phyloP scores from a whole-genome alignment of 163 green algal species.

The Prototheca stagnorum region DNA sequence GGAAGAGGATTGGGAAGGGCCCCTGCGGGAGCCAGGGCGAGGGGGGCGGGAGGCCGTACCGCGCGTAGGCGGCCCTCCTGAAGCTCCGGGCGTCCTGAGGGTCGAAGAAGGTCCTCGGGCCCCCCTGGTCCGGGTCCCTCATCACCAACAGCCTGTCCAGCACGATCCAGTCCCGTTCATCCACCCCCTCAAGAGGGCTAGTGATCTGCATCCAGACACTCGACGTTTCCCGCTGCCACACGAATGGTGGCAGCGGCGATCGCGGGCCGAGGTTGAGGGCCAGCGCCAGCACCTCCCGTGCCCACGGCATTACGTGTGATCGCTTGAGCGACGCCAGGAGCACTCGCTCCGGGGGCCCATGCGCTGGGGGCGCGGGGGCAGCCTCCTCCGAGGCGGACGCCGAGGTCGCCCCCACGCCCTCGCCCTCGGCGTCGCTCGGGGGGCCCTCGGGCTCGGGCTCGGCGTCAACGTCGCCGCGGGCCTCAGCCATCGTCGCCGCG shows the following conservation, averaged over 20 bases:
- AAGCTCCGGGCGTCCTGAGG: constrained; percentile 43
- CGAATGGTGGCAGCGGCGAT: constrained; percentile 45
- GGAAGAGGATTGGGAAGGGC: constrained; percentile 59
- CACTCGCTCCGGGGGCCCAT: too few relatives aligned
- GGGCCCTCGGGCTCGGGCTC: constrained; percentile 6
- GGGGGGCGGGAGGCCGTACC: constrained; percentile 19
- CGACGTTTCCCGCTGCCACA: constrained; percentile 50
- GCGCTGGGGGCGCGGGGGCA: too few relatives aligned
- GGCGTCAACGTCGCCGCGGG: too few relatives aligned
- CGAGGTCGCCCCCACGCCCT: too few relatives aligned
- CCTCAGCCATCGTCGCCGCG: too few relatives aligned
- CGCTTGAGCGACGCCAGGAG: constrained; percentile 9
- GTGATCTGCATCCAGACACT: constrained; percentile 49
- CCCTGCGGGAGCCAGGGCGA: constrained; percentile 21
- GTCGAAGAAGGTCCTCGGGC: constrained; percentile 44
- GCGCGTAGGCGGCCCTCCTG: constrained; percentile 39
- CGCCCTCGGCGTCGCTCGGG: too few relatives aligned
- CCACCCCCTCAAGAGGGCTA: constrained; percentile 50
- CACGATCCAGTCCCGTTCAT: constrained; percentile 44
- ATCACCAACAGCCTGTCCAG: constrained; percentile 64
- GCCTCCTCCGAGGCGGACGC: too few relatives aligned
- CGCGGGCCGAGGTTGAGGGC: constrained; percentile 35
- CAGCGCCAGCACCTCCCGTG: constrained; percentile 49
- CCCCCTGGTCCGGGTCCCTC: constrained; percentile 42
- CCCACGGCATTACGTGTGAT: constrained; percentile 49